Percentiles rank a stretch among this genome's conserved stretches.
Conservation (phyloP, 2,329 filamentous ascomycete genomes). For the Claviceps lovelessii region DNA sequence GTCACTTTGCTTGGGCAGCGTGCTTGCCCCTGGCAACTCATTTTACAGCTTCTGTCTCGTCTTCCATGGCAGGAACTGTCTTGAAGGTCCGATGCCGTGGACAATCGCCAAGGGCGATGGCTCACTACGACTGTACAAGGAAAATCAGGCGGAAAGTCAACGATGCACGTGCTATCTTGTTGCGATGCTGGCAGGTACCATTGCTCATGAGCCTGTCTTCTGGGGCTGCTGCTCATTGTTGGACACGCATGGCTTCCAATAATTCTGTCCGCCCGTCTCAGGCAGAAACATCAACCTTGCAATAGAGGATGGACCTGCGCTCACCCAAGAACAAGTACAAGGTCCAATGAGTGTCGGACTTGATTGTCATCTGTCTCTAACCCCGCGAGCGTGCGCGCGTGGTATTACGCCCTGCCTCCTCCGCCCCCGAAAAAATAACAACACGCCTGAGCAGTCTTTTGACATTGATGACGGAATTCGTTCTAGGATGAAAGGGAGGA, state of each 20-base stretch:
- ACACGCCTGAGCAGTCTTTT: too few species aligned
- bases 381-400: not conserved
- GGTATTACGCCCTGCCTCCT: not conserved
- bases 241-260: not conserved
- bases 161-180: not conserved
- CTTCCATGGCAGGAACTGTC: not conserved
- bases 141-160: not conserved
- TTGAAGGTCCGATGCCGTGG: not conserved
- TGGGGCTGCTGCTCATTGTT: not conserved
- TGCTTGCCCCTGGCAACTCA: not conserved
- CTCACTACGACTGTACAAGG: not conserved
- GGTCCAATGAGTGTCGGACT: not conserved
- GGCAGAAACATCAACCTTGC: not conserved
- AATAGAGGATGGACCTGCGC: not conserved
- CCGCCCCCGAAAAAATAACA: not conserved
- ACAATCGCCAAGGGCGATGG: not conserved
- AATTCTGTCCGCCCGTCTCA: not conserved
- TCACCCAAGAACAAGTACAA: not conserved
- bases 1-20: not conserved
- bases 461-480: not conserved
- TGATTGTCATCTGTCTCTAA: not conserved
- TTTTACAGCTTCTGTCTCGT: too few species aligned
- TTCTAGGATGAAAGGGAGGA: not conserved
- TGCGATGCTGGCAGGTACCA: not conserved
- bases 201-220: not conserved